Conservation (phyloP, 352 stramenopile genomes). For the Thraustochytrium sp. region DNA sequence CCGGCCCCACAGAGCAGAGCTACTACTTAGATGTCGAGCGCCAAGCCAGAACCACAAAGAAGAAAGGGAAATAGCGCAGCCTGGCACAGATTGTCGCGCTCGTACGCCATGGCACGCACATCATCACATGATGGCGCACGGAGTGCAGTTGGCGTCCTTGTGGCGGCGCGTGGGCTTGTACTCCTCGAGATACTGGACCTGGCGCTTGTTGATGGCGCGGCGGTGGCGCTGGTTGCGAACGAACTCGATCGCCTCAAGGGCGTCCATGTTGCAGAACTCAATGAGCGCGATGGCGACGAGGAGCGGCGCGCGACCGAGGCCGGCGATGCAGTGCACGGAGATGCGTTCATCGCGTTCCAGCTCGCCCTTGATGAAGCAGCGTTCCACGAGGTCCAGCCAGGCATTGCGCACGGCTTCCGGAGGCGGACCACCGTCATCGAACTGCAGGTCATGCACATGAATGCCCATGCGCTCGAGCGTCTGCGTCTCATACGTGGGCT, state of each 20-base stretch:
- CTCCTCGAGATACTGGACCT: constrained; percentile 85
- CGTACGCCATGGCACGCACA: too few species aligned
- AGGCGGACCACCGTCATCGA: constrained; percentile 88
- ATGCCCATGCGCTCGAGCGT: constrained; percentile 88
- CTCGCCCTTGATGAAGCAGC: constrained; percentile 80
- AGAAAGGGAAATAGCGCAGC: too few species aligned
- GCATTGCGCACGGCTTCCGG: constrained; percentile 80
- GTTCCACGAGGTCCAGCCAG: constrained; percentile 90
- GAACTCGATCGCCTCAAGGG: constrained; percentile 92
- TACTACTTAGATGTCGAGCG: too few species aligned
- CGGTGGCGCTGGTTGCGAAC: constrained; percentile 81
- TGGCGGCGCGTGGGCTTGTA: constrained; percentile 61
- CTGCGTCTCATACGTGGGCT: constrained; percentile 83
- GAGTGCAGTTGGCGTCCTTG: constrained; percentile 55
- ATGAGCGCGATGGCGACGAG: constrained; percentile 96
- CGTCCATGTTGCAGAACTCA: constrained; percentile 85
- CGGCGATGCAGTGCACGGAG: constrained; percentile 94
- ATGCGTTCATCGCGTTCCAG: constrained; percentile 66
- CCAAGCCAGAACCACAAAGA: too few species aligned
- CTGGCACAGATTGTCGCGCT: too few species aligned
- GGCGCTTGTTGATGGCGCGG: constrained; percentile 94
- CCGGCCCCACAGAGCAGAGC: too few species aligned
- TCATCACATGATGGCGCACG: constrained; percentile 71
- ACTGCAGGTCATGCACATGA: constrained; percentile 84
- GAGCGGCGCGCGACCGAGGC: constrained; percentile 88